Evolutionary conservation across 164 flowering plant species (phyloP).

Genomic region (Litsea cubeba): DNA sequence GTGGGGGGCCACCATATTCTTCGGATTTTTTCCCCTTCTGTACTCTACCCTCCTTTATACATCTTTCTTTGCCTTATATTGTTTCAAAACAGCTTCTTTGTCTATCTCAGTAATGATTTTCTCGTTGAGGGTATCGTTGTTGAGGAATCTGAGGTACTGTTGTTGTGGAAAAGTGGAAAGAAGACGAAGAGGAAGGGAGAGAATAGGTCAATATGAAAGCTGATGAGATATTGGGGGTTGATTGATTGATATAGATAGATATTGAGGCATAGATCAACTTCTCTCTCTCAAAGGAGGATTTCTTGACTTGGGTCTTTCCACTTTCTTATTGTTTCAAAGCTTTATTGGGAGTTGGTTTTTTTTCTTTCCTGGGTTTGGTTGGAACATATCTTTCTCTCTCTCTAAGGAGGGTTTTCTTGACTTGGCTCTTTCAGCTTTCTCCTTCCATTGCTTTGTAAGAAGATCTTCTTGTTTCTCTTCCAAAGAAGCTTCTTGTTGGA

Average conservation of each 20-base stretch:
- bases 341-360: not conserved
- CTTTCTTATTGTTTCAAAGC: not conserved
- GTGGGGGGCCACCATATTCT: conserved; percentile 3
- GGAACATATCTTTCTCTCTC: too few species aligned
- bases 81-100: conserved; percentile 2
- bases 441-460: too few species aligned
- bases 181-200: conserved; percentile 11
- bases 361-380: not conserved
- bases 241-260: conserved; percentile 34
- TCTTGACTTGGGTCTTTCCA: not conserved
- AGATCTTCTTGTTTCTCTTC: too few species aligned
- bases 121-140: conserved; percentile 48
- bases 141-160: conserved; percentile 42
- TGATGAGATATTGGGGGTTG: conserved; percentile 16
- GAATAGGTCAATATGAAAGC: conserved; percentile 18
- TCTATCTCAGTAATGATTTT: conserved; percentile 40
- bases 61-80: not conserved
- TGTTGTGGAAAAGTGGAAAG: conserved; percentile 26
- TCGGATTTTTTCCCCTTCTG: not conserved
- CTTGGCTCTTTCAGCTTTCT: too few species aligned
- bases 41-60: not conserved
- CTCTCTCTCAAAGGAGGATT: too few species aligned
- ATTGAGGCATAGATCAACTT: conserved; percentile 41
- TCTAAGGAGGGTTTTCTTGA: too few species aligned
- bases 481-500: not conserved